These are phyloP conservation scores for Penicillium crystallinum DNA, from an alignment of 495 filamentous ascomycete genomes.

Conservation along the genomic window DNA sequence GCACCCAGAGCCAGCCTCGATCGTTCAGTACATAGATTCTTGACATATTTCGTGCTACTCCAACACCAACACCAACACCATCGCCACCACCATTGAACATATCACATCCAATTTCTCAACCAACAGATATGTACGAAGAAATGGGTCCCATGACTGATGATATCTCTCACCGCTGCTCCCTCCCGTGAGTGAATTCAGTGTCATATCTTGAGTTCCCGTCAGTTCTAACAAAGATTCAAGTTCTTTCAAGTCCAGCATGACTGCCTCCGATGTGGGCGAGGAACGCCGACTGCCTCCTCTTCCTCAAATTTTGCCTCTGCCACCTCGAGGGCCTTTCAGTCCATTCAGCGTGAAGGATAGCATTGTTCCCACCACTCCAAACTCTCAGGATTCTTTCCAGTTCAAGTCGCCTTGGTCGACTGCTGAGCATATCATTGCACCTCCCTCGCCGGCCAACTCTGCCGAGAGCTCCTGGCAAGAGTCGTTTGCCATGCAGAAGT, in stretches of 20 bases:
- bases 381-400: constrained; percentile 35
- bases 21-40: constrained; percentile 17
- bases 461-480: constrained; percentile 42
- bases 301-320: constrained; percentile 38
- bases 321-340: constrained; percentile 38
- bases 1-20: background rate
- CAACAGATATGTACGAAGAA: constrained; percentile 29
- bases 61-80: constrained; percentile 12
- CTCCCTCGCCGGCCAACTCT: constrained; percentile 42
- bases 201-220: background rate
- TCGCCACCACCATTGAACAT: constrained; percentile 14
- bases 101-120: constrained; percentile 11
- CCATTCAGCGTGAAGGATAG: constrained; percentile 30
- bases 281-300: constrained; percentile 42
- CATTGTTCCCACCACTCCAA: constrained; percentile 34
- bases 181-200: constrained; percentile 35
- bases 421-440: constrained; percentile 31
- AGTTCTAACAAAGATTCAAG: constrained; percentile 5
- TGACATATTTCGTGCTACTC: constrained; percentile 1
- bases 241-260: constrained; percentile 20
- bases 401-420: constrained; percentile 35
- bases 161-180: constrained; percentile 31
- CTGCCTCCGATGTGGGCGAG: constrained; percentile 23
- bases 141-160: constrained; percentile 31
- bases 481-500: constrained; percentile 29